Conservation (phyloP, 805 yeast genomes). For the Debaryomyces castellii region DNA sequence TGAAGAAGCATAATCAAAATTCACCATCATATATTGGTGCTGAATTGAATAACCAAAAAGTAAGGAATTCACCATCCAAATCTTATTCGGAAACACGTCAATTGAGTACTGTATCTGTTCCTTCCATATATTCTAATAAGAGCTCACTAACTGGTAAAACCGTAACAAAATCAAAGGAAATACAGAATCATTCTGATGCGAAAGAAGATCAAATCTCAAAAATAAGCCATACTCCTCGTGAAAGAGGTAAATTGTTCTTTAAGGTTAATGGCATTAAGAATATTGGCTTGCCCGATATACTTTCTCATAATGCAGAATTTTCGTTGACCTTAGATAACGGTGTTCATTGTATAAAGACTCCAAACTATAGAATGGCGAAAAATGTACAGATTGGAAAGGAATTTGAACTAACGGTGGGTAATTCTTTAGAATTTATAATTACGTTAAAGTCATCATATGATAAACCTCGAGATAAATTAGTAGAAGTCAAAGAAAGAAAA, state of each 20-base stretch:
- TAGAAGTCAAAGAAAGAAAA: conserved; percentile 60
- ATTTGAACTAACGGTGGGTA: conserved; percentile 70
- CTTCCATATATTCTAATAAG: conserved; percentile 16
- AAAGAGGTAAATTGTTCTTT: conserved; percentile 57
- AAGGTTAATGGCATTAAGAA: conserved; percentile 47
- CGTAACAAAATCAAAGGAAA: neutral
- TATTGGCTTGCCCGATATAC: conserved; percentile 48
- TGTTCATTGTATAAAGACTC: conserved; percentile 71
- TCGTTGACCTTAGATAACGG: conserved; percentile 74
- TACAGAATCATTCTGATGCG: neutral
- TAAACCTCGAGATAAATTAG: conserved; percentile 47
- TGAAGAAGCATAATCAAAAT: neutral
- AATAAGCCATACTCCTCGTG: conserved; percentile 12
- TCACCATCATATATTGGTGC: conserved; percentile 11
- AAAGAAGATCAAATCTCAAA: neutral
- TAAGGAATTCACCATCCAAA: conserved; percentile 15
- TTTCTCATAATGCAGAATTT: conserved; percentile 46
- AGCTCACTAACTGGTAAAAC: neutral
- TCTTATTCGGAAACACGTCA: conserved; percentile 5
- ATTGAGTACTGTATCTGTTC: conserved; percentile 32
- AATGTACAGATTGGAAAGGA: conserved; percentile 59
- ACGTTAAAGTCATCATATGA: conserved; percentile 70
- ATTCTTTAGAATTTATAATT: conserved; percentile 59
- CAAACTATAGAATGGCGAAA: conserved; percentile 41
- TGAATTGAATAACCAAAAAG: conserved; percentile 21